These are phyloP conservation scores for Lodderomyces jiufengensis DNA, from an alignment of 1,139 yeast genomes.

Conservation along the genomic window DNA sequence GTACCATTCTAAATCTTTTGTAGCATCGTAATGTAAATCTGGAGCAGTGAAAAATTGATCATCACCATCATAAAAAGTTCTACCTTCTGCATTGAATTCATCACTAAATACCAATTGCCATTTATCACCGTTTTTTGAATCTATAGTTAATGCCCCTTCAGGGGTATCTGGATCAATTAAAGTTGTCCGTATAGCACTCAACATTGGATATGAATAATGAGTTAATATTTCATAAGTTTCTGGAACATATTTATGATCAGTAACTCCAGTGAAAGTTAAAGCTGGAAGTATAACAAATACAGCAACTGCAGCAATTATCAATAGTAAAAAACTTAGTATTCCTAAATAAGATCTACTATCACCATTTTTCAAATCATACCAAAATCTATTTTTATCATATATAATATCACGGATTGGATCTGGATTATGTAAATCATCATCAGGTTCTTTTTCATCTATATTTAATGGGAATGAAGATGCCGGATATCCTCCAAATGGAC, in stretches of 20 bases:
- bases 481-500: slow-evolving; percentile 95
- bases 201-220: slow-evolving; percentile 53
- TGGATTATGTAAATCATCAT: slow-evolving; percentile 89
- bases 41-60: slow-evolving; percentile 82
- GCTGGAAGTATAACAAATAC: slow-evolving; percentile 74
- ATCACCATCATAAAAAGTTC: slow-evolving; percentile 79
- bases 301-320: slow-evolving; percentile 56
- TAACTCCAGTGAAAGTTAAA: slow-evolving; percentile 67
- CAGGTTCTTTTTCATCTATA: slow-evolving; percentile 87
- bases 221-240: slow-evolving; percentile 47
- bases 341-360: slow-evolving; percentile 60
- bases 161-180: slow-evolving; percentile 85
- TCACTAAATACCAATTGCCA: slow-evolving; percentile 79
- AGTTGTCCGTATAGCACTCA: slow-evolving; percentile 58
- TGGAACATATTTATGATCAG: slow-evolving; percentile 27
- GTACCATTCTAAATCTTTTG: slow-evolving; percentile 84
- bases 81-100: slow-evolving; percentile 78
- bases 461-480: slow-evolving; percentile 83
- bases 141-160: slow-evolving; percentile 40
- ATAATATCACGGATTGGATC: slow-evolving; percentile 87
- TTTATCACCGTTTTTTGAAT: slow-evolving; percentile 49
- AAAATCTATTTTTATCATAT: slow-evolving; percentile 62
- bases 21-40: slow-evolving; percentile 75
- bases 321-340: slow-evolving; percentile 51
- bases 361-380: slow-evolving; percentile 56